Evolutionary conservation across 805 yeast species (phyloP).

Genomic region (Lipomyces spencermartinsiae): DNA sequence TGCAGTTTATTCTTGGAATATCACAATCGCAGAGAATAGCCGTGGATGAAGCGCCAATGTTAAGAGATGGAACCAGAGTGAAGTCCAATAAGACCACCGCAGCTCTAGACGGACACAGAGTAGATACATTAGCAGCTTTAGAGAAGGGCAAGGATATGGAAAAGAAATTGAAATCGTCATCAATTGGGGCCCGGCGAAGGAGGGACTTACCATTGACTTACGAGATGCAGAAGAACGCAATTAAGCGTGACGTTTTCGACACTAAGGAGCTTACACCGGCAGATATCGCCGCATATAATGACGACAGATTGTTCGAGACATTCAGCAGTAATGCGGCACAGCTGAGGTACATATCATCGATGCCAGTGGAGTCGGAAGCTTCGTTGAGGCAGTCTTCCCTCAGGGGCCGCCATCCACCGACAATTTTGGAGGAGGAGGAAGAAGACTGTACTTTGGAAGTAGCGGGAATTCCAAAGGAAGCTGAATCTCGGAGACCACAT

Average conservation of each 20-base stretch:
- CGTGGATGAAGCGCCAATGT: background rate
- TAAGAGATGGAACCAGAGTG: background rate
- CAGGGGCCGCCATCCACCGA: slow-evolving; percentile 6
- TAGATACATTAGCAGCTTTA: background rate
- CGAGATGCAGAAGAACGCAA: background rate
- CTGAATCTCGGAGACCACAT: background rate
- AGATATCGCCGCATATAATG: background rate
- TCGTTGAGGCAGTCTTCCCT: background rate
- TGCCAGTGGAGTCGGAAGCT: background rate
- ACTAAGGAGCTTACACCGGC: background rate
- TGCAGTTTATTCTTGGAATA: slow-evolving; percentile 28
- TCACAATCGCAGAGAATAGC: background rate
- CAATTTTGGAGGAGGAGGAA: slow-evolving; percentile 17
- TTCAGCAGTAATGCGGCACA: slow-evolving; percentile 13
- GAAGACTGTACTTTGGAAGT: background rate
- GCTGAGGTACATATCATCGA: slow-evolving; percentile 4
- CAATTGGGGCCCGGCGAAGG: background rate
- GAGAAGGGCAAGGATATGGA: background rate
- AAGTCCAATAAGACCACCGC: background rate
- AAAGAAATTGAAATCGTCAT: background rate
- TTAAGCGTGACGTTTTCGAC: background rate
- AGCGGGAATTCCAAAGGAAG: background rate
- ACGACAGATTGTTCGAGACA: slow-evolving; percentile 2
- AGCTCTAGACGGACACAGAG: background rate
- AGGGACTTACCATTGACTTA: background rate